A percentile compares a stretch with the other conserved stretches of the same genome.
Evolutionary conservation across 331 rosid genomes (phyloP).

Genomic region (Quercus tomentella): DNA sequence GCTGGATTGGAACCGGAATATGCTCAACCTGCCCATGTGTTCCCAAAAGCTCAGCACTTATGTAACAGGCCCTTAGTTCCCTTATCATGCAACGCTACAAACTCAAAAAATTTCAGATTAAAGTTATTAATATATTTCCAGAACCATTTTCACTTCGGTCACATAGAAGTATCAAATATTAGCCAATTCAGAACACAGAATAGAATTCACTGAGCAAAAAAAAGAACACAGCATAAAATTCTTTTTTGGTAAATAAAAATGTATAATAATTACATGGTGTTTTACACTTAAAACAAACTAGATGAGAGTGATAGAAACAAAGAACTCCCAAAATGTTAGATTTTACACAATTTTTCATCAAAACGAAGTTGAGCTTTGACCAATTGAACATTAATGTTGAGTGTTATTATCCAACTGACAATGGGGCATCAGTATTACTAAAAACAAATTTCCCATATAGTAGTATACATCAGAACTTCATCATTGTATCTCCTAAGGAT

Average conservation of each 20-base stretch:
- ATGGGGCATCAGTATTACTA: background rate
- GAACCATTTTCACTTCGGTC: background rate
- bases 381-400: no score
- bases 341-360: background rate
- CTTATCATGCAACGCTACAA: background rate
- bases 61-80: background rate
- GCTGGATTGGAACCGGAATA: background rate
- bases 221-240: background rate
- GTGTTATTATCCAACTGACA: background rate
- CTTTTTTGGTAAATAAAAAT: background rate
- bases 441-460: background rate
- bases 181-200: no score
- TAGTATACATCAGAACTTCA: background rate
- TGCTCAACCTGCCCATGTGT: background rate
- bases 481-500: background rate
- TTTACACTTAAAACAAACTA: background rate
- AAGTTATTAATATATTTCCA: background rate
- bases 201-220: no score
- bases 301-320: background rate
- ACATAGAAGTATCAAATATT: background rate
- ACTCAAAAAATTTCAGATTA: background rate
- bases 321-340: background rate
- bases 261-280: background rate
- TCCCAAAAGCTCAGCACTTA: background rate
- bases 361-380: background rate